Evolutionary conservation across 345 rosid genomes (phyloP).

Genomic region (Melaleuca alternifolia): DNA sequence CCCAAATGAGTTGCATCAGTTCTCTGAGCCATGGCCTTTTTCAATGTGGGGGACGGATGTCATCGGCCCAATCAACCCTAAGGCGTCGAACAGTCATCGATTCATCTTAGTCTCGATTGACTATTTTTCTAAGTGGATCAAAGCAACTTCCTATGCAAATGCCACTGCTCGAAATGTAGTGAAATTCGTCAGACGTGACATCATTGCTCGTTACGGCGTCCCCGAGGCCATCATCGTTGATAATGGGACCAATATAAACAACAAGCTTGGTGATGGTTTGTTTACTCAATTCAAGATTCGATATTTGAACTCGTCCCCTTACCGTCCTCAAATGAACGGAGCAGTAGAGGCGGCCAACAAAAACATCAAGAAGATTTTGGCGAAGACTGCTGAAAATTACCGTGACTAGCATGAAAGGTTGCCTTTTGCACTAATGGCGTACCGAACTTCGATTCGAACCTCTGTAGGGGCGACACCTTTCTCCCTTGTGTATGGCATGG

Average conservation of each 20-base stretch:
- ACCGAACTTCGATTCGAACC: background rate
- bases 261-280: background rate
- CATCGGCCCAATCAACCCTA: background rate
- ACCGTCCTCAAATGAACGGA: background rate
- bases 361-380: background rate
- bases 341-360: background rate
- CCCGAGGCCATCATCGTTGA: background rate
- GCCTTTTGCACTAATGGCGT: background rate
- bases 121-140: background rate
- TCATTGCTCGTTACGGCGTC: background rate
- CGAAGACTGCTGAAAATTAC: background rate
- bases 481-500: background rate
- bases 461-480: background rate
- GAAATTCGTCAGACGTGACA: background rate
- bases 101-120: background rate
- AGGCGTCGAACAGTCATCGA: background rate
- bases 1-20: background rate
- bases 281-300: background rate
- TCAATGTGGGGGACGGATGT: constrained; percentile 5
- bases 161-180: background rate
- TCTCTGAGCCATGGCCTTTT: background rate
- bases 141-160: background rate
- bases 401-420: background rate
- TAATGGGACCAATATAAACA: background rate
- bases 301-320: background rate